phyloP scores from a whole-genome alignment of 2,329 filamentous ascomycete species.

The Shiraia bambusicola region DNA sequence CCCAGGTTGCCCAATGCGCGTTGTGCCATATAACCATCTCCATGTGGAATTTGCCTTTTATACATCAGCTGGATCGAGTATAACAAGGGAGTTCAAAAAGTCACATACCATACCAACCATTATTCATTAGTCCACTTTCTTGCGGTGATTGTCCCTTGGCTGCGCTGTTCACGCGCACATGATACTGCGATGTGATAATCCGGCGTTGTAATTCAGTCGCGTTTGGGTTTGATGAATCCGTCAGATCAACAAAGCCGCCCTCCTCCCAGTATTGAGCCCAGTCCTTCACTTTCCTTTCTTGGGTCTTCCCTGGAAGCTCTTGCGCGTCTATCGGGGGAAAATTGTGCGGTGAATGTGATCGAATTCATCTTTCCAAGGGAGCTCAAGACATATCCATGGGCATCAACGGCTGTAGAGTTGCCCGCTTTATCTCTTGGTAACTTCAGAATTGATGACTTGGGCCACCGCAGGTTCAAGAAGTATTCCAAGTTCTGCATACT shows the following conservation, averaged over 20 bases:
- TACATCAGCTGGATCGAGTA: constrained; percentile 3
- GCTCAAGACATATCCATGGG: constrained; percentile 28
- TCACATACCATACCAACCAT: constrained; percentile 56
- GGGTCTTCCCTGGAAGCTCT: constrained; percentile 23
- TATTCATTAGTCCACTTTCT: constrained; percentile 51
- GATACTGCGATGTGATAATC: constrained; percentile 55
- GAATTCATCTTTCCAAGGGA: constrained; percentile 6
- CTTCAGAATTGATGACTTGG: constrained; percentile 35
- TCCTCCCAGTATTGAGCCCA: constrained; percentile 53
- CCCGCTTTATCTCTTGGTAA: constrained; percentile 41
- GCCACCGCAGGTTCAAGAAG: constrained; percentile 46
- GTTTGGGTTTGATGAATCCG: constrained; percentile 41
- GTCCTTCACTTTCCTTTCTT: constrained; percentile 40
- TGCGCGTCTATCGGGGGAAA: constrained; percentile 26
- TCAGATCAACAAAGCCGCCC: constrained; percentile 56
- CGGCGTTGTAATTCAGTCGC: constrained; percentile 54
- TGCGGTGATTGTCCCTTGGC: constrained; percentile 51
- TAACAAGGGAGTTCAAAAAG: background rate
- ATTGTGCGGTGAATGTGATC: constrained; percentile 26
- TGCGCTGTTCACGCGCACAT: constrained; percentile 55
- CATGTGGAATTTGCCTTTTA: constrained; percentile 51
- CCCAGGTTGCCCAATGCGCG: constrained; percentile 54
- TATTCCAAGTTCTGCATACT: constrained; percentile 48
- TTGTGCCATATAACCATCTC: constrained; percentile 58
- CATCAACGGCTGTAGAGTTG: constrained; percentile 44